Evolutionary conservation across 2,329 filamentous ascomycete genomes (phyloP).

Genomic region (Tolypocladium inflatum): DNA sequence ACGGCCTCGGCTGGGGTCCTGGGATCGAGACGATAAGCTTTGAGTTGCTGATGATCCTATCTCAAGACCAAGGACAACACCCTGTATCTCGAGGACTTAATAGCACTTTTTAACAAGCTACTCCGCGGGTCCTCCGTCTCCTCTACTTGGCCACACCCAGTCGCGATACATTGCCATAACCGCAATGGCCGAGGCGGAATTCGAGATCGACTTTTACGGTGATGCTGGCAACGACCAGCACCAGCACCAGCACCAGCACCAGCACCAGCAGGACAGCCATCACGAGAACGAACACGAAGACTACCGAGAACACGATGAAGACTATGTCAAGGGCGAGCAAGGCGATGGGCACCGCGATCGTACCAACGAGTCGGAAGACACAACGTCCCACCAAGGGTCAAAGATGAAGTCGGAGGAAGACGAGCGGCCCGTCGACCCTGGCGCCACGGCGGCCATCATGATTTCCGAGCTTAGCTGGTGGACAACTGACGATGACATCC

Average conservation of each 20-base stretch:
- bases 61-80: constrained; percentile 2
- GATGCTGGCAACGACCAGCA: constrained; percentile 42
- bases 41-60: constrained; percentile 4
- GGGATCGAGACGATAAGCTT: constrained; percentile 9
- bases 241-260: constrained; percentile 7
- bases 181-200: constrained; percentile 60
- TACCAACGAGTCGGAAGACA: constrained; percentile 12
- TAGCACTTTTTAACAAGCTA: constrained; percentile 4
- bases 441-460: constrained; percentile 62
- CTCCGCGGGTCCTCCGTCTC: not conserved
- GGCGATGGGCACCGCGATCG: constrained; percentile 13
- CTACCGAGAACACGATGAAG: constrained; percentile 24
- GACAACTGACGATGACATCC: constrained; percentile 91
- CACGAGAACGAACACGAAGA: constrained; percentile 26
- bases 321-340: constrained; percentile 24
- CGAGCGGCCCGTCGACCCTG: constrained; percentile 47
- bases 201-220: constrained; percentile 65
- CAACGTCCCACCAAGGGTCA: constrained; percentile 32
- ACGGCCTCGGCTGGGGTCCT: not conserved
- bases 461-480: constrained; percentile 93
- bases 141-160: constrained; percentile 7
- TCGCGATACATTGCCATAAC: not conserved
- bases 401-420: constrained; percentile 54
- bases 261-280: constrained; percentile 21
- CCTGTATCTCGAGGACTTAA: constrained; percentile 7